Evolutionary conservation across 208 protist species (phyloP), one percentile per base, ranked within the genome.

Genomic region (Zelonia costaricensis): DNA sequence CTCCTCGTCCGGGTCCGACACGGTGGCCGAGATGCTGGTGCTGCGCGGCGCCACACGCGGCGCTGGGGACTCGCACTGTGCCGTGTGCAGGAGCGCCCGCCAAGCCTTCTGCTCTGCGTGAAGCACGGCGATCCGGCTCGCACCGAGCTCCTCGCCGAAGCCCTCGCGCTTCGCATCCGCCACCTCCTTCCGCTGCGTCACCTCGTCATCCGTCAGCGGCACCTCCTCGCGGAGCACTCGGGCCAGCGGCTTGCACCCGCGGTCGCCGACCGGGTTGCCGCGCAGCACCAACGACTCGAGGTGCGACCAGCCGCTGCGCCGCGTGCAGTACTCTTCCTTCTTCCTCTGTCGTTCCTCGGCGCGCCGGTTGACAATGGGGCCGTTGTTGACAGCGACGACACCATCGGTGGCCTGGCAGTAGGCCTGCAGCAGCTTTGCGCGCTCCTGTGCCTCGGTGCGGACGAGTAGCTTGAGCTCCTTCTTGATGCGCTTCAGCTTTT

Each of bases 261-360:
- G 36, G 59, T 91, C 86, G 13, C 79, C 77, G 27, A 95, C 67
- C 15, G 55, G 62, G 62, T 93, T 95, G 12, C 83, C 82, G 18
- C 82, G 76, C 64, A 95, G 49, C 10, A 71, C 31, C n/a, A 95
- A 52, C 25, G 62, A 59, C 47, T 88, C 68, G 23, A 95, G 38
- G 36, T 69, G 86, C 18, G 84, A 91, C 90, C 90, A 95, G 7
- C 90, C 90, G 54, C 83, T 91, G 15, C 84, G 82, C 12, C 82
- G 77, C 27, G 69, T 51, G 59, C 86, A 90, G 52, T 80, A 86
- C 39, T 63, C 65, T 40, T 82, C 81, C 23, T 82, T 79, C n/a
- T 28, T 52, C 16, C 69, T 35, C 31, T 76, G 75, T 47, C 78
- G 72, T 60, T 93, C 87, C 31, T 33, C 27, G 28, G 46, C 12